A percentile compares a stretch with the other conserved stretches of the same genome.
phyloP scores from a whole-genome alignment of 2,329 filamentous ascomycete species.

The Neofusicoccum umdonicola region DNA sequence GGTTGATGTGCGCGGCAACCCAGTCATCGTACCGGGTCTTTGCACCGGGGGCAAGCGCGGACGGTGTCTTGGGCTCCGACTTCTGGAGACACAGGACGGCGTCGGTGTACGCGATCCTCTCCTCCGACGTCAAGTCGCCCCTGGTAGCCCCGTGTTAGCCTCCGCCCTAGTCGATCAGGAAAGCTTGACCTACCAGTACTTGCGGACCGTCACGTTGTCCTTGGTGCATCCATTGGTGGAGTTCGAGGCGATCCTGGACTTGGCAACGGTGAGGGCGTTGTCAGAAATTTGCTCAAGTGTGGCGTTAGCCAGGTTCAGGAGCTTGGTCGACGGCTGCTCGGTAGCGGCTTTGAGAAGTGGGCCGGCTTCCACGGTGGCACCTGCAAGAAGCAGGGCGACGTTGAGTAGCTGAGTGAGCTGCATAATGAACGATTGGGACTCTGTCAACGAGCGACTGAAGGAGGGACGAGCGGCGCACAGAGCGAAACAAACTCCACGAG shows the following conservation, averaged over 20 bases:
- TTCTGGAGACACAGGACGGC: slow-evolving; percentile 36
- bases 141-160: not conserved
- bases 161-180: too few relatives aligned
- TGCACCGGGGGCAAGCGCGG: slow-evolving; percentile 29
- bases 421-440: not conserved
- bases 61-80: slow-evolving; percentile 31
- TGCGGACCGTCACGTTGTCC: slow-evolving; percentile 6
- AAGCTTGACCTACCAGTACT: not conserved
- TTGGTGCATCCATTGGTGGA: not conserved
- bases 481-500: not conserved
- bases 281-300: slow-evolving; percentile 2
- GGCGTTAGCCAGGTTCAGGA: not conserved
- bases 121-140: slow-evolving; percentile 15
- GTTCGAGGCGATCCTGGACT: not conserved
- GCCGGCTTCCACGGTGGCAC: not conserved
- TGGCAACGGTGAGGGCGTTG: slow-evolving; percentile 8
- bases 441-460: not conserved
- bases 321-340: not conserved
- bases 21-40: slow-evolving; percentile 38
- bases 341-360: not conserved
- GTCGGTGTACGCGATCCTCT: slow-evolving; percentile 34
- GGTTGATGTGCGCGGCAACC: slow-evolving; percentile 35
- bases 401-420: not conserved
- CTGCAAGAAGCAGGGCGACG: not conserved
- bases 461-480: not conserved